A percentile compares a stretch with the other conserved stretches of the same genome.
Evolutionary conservation across 768 basidiomycete genomes (phyloP).

Genomic region (Calocybe cyanea): DNA sequence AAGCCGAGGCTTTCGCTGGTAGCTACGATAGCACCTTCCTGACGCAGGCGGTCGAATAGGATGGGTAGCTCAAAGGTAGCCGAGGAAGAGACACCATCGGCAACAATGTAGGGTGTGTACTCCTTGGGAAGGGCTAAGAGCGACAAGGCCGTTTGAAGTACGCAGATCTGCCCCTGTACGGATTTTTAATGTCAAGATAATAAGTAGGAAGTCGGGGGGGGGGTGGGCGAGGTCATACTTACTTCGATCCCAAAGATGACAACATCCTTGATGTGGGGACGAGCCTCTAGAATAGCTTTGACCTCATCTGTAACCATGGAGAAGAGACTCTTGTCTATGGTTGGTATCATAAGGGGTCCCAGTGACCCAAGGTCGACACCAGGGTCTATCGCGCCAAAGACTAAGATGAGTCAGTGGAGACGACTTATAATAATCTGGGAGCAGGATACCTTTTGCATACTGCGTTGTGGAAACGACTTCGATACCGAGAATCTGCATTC

Average conservation of each 20-base stretch:
- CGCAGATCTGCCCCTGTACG: constrained; percentile 82
- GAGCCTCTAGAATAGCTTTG: constrained; percentile 40
- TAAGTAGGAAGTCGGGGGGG: no score
- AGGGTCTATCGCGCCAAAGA: constrained; percentile 62
- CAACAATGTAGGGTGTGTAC: constrained; percentile 61
- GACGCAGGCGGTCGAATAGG: constrained; percentile 66
- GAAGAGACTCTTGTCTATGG: constrained; percentile 75
- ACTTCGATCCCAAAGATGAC: constrained; percentile 90
- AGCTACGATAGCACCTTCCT: constrained; percentile 71
- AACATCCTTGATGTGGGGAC: constrained; percentile 49
- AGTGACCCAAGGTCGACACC: constrained; percentile 54
- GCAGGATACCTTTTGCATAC: constrained; percentile 63
- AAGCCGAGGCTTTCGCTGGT: constrained; percentile 83
- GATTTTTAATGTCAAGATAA: not conserved
- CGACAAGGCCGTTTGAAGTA: constrained; percentile 78
- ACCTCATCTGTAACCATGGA: constrained; percentile 81
- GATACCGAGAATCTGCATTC: constrained; percentile 51
- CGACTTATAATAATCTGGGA: no score
- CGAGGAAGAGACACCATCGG: constrained; percentile 81
- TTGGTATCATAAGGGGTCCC: constrained; percentile 52
- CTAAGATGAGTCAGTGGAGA: constrained; percentile 29
- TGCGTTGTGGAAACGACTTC: constrained; percentile 84
- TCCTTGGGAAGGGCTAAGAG: constrained; percentile 41
- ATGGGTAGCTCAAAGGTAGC: constrained; percentile 77
- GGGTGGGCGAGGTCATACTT: not conserved